Conservation (phyloP, 768 basidiomycete species). For the Floccularia luteovirens region DNA sequence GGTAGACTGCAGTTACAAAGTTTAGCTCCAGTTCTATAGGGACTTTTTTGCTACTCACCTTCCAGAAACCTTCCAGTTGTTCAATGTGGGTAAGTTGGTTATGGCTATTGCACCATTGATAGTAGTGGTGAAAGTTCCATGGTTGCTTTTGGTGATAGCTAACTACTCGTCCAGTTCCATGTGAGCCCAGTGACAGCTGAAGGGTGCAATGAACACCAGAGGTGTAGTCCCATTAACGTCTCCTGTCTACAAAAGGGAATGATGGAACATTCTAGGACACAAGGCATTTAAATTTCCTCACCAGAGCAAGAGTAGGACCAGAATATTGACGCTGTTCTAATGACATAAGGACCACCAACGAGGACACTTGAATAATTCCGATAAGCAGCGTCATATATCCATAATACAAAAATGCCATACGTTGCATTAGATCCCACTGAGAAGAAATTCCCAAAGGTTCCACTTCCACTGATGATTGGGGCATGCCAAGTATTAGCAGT, state of each 20-base stretch:
- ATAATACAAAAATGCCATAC: constrained; percentile 13
- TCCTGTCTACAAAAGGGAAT: constrained; percentile 29
- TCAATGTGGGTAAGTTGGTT: constrained; percentile 24
- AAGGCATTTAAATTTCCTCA: constrained; percentile 8
- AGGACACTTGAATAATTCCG: constrained; percentile 24
- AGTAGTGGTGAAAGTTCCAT: constrained; percentile 20
- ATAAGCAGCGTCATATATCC: background rate
- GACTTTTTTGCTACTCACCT: constrained; percentile 18
- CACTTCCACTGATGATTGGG: constrained; percentile 29
- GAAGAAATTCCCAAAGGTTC: constrained; percentile 32
- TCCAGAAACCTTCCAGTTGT: constrained; percentile 39
- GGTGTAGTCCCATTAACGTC: constrained; percentile 42
- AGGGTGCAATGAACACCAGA: constrained; percentile 34
- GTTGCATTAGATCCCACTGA: constrained; percentile 36
- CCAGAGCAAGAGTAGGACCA: constrained; percentile 26
- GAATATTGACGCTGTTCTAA: constrained; percentile 39
- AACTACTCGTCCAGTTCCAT: constrained; percentile 43
- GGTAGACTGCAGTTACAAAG: constrained; percentile 29
- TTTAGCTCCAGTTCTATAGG: background rate
- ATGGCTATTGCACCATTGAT: constrained; percentile 12
- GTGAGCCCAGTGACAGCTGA: constrained; percentile 21
- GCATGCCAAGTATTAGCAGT: constrained; percentile 43
- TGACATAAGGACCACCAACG: constrained; percentile 46
- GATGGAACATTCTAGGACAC: background rate
- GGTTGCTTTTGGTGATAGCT: constrained; percentile 15